Base-by-base conservation (phyloP, 2,329 filamentous ascomycete genomes). In the Penicillium sp. region DNA sequence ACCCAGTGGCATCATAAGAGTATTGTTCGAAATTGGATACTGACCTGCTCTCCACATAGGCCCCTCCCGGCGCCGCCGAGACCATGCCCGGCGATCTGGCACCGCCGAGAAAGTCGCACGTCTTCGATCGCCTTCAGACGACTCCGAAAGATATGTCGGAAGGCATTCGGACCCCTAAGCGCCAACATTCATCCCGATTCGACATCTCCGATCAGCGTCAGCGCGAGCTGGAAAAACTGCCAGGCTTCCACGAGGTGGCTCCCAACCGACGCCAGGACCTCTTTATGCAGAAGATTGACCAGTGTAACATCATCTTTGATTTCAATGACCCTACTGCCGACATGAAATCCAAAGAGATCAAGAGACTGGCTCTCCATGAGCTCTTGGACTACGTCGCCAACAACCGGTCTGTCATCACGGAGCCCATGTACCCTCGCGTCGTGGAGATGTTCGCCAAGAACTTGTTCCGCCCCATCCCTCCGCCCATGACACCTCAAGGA, bases 331-430 rank as follows among this genome's bases (percentile, higher is more conserved):
- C 94, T 50, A 96, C 91, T 66, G 93, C 89, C 67, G 95, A 99
- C 75, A 98, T 99, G 93, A 99, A 99, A 78, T 96, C 94, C 50
- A 99, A 99, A 81, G 95, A 99, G 79, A 98, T 99, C 83, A 99
- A 99, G 83, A 87, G 95, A 71, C 82, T 99, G 67, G 95, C 95
- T 43, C 84, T 99, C 46, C 95, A 99, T 75, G 95, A 99, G 76
- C 83, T 99, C 62, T 85, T 99, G 64, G 95, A 99, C 77, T 99
- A 99, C 74, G 95, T 99, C 58, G 94, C 95, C 70, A 98, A 98
- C 79, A 99, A 99, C 76, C 87, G 95, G 69, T 94, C 96, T 71
- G 95, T 99, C 73, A 99, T 99, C 71, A 97, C 93, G 2, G 95
- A 99, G 76, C 92, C 93, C 56, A 99, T 99, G 95, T 99, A 99